A percentile compares a stretch with the other conserved stretches of the same genome.
Evolutionary conservation across 306 rosid species (phyloP).

Genomic region (Dryas drummondii): DNA sequence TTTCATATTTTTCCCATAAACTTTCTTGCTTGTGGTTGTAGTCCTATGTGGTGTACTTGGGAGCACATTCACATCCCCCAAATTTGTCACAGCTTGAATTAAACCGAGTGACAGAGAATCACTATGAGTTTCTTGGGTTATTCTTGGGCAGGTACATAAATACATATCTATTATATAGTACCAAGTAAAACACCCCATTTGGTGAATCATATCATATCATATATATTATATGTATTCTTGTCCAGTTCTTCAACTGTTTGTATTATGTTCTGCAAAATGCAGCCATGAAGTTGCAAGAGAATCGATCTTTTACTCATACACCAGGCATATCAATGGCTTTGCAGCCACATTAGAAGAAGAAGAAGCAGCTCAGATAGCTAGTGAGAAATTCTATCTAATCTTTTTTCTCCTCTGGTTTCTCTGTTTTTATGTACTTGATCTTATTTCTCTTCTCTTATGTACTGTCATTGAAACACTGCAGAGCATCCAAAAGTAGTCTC

Average conservation of each 20-base stretch:
- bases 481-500: slow-evolving; percentile 76
- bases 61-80: slow-evolving; percentile 68
- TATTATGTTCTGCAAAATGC: neutral
- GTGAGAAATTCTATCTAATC: slow-evolving; percentile 30
- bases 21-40: slow-evolving; percentile 13
- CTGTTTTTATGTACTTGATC: neutral
- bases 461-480: slow-evolving; percentile 15
- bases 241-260: neutral
- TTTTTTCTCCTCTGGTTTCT: neutral
- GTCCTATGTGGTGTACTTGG: slow-evolving; percentile 90
- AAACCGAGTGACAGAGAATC: slow-evolving; percentile 50
- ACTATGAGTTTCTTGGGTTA: slow-evolving; percentile 69
- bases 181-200: neutral
- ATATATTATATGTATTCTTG: neutral
- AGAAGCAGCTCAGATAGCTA: slow-evolving; percentile 60
- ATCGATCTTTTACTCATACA: slow-evolving; percentile 77
- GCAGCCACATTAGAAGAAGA: slow-evolving; percentile 79
- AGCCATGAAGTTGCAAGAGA: slow-evolving; percentile 54
- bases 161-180: neutral
- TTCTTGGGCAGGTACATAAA: slow-evolving; percentile 62
- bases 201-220: too few relatives aligned
- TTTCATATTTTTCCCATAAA: neutral
- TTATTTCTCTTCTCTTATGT: neutral
- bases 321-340: slow-evolving; percentile 89
- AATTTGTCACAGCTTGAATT: slow-evolving; percentile 43